Percentiles rank a stretch among this genome's conserved stretches.
phyloP scores from a whole-genome alignment of 768 basidiomycete genomes.

The Exidia glandulosa region DNA sequence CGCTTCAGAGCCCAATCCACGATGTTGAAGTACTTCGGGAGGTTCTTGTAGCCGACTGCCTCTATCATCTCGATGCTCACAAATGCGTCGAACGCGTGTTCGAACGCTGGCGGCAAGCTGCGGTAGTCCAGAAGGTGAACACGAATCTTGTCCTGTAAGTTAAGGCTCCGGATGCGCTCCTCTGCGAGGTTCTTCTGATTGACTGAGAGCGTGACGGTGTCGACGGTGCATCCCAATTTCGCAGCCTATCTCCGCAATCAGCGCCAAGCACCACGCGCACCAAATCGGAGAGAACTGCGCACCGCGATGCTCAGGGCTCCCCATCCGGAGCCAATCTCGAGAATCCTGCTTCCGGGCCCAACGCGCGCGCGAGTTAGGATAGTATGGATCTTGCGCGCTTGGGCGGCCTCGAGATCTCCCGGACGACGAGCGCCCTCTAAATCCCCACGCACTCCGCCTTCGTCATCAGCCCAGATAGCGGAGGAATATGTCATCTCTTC shows the following conservation, averaged over 20 bases:
- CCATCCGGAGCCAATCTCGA: constrained; percentile 31
- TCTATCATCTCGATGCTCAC: constrained; percentile 33
- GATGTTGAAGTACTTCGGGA: constrained; percentile 53
- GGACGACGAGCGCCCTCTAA: neutral
- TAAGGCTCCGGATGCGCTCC: constrained; percentile 23
- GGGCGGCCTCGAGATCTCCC: constrained; percentile 23
- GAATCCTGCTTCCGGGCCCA: constrained; percentile 21
- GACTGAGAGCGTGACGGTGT: constrained; percentile 27
- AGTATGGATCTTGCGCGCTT: constrained; percentile 24
- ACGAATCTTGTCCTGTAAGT: constrained; percentile 20
- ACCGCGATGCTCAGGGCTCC: constrained; percentile 26
- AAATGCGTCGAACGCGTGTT: constrained; percentile 27
- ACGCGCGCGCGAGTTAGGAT: constrained; percentile 26
- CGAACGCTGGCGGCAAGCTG: constrained; percentile 22
- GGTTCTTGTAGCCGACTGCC: constrained; percentile 25
- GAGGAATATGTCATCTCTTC: constrained; percentile 32
- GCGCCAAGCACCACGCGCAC: too few relatives aligned
- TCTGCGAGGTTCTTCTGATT: constrained; percentile 27
- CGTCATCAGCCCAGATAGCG: constrained; percentile 21
- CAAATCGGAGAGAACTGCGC: too few relatives aligned
- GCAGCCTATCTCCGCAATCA: neutral
- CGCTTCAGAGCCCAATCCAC: constrained; percentile 70
- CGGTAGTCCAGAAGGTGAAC: constrained; percentile 31
- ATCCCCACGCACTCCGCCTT: constrained; percentile 16
- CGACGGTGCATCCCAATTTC: constrained; percentile 21